Percentiles rank a stretch among this genome's conserved stretches.
Evolutionary conservation across 768 basidiomycete genomes (phyloP).

Genomic region (Lentinula edodes): DNA sequence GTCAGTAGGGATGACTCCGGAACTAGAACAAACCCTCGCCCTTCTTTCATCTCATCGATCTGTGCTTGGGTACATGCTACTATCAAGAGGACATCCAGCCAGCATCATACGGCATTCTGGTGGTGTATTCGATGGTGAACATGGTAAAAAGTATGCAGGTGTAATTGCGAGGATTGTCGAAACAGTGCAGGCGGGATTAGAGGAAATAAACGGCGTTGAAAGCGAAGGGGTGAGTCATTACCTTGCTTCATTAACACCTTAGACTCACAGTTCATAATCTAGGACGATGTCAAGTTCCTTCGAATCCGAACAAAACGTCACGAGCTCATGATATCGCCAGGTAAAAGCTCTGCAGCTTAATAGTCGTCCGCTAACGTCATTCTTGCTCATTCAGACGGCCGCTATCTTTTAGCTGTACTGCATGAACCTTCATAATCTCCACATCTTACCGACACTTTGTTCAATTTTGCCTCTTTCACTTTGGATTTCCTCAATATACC

Average conservation of each 20-base stretch:
- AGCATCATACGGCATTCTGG: conserved; percentile 84
- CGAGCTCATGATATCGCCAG: conserved; percentile 92
- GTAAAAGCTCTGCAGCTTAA: conserved; percentile 30
- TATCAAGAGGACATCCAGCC: conserved; percentile 66
- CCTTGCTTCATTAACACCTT: background rate
- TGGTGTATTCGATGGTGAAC: conserved; percentile 82
- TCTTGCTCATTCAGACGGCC: conserved; percentile 47
- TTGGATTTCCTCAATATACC: background rate
- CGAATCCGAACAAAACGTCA: conserved; percentile 87
- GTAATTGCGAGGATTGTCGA: conserved; percentile 74
- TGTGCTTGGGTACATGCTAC: conserved; percentile 81
- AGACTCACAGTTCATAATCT: background rate
- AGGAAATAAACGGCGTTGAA: conserved; percentile 65
- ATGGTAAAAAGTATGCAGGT: conserved; percentile 68
- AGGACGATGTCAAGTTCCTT: conserved; percentile 89
- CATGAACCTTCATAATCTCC: conserved; percentile 33
- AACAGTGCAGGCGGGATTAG: conserved; percentile 70
- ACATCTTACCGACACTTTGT: background rate
- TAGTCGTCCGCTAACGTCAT: background rate
- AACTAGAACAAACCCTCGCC: conserved; percentile 75
- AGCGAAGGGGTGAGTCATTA: conserved; percentile 46
- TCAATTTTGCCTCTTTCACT: background rate
- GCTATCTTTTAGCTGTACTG: conserved; percentile 78
- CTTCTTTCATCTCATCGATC: conserved; percentile 76
- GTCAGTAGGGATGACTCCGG: conserved; percentile 50